Evolutionary conservation across 441 rosid genomes (phyloP), one percentile per base, ranked within the genome.

Genomic region (Flueggea neowawraea): DNA sequence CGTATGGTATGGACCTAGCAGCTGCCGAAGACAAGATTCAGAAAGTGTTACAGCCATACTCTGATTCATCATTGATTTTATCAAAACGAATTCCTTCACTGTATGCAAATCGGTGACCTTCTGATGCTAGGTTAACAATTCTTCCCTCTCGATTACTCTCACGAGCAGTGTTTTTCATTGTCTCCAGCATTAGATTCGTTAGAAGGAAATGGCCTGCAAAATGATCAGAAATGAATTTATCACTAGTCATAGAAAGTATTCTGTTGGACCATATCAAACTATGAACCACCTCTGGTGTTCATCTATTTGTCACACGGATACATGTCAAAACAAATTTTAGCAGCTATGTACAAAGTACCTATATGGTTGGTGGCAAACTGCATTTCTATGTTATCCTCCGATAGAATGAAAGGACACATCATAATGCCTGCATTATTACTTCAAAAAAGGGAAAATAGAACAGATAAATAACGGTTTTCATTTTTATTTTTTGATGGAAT

Each of bases 141-240:
- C 83, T 73, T 33, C 84, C 81, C 57, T 80, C 77, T 63, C 31
- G 57, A 15, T 54, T 63, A 51, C 71, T 76, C 60, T 56, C 61
- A 14, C 48, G 33, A 3, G 79, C 73, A 6, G 84, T 76, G 13
- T 53, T 71, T 64, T 72, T 76, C 78, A 80, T 76, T 47, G 69
- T 80, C 16, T 76, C 77, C 65, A 76, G 52, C 49, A 80, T 36
- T 22, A 76, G 77, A 32, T 64, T 71, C 12, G 84, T 76, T 62
- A 76, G 49, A 55, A 80, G 79, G 63, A 76, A 80, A 68, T 76
- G 83, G 9, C 83, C 83, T 79, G 80, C 63, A 72, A 58, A 63
- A 15, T 41, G 4, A 16, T 6, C 6, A 10, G 15, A 55, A 22
- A 22, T 2, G 28, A 22, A 22, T 22, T 22, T 22, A 22, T 22